Base-by-base conservation (phyloP, 495 filamentous ascomycete species). In the Neurospora sublineolata region DNA sequence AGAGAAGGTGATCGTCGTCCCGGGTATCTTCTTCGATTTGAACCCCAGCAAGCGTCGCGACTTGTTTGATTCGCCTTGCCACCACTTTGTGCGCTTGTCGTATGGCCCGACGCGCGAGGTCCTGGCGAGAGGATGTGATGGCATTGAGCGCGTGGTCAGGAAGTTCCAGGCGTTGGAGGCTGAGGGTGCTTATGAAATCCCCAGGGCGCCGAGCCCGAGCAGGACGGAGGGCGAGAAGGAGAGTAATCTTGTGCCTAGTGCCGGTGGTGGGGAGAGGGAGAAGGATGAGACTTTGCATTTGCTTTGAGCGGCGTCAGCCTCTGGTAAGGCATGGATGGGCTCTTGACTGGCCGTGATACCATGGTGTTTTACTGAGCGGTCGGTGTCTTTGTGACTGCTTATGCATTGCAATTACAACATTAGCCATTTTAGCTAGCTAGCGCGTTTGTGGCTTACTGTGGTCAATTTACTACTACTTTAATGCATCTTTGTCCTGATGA, bases 1-100 rank as follows among this genome's bases (percentile, higher is more conserved):
- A 74, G 92, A 97, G 86, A 95, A 94, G 85, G 92, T 95, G 72
- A 97, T 97, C 75, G 93, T 97, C 3, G 94, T 97, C 0, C 94
- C 94, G 0, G 94, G 94, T 64, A 97, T 98, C 79, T 93, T 93
- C 80, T 92, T 93, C 74, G 91, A 98, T 76, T 79, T 98, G 76
- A 97, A 98, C 82, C 94, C 94, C 14, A 89, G 90, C n/a, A 90
- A 91, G 78, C 84, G 94, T 70, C 84, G 94, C 72, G 94, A 98
- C 81, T 82, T 98, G 67, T 98, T 98, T 76, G 94, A 97, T 79
- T 92, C 89, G 67, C 94, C 94, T 68, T 98, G 94, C 81, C 94
- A 98, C 81, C 94, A 94, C 82, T 98, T 94, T 80, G 93, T 97
- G 60, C 88, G 94, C 60, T 84, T 97, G 76, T 94, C 91, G 67